A percentile compares a stretch with the other conserved stretches of the same genome.
Conservation (phyloP, 2,329 filamentous ascomycete genomes). For the Ascochyta pisi region DNA sequence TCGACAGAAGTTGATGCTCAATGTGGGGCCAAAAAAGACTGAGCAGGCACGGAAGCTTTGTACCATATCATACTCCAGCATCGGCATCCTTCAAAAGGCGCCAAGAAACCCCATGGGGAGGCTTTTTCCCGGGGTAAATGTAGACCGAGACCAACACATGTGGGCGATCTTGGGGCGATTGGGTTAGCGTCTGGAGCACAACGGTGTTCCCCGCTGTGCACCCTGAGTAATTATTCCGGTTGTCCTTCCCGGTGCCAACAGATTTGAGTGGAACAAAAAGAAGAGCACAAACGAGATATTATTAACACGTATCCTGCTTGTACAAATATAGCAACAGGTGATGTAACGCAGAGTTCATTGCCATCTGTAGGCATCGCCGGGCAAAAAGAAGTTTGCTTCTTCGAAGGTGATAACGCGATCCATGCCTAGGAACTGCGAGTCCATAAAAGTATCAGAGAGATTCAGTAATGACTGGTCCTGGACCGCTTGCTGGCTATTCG, state of each 20-base stretch:
- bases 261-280: neutral
- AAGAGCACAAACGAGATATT: neutral
- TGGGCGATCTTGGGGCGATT: neutral
- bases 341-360: constrained; percentile 11
- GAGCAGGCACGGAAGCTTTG: neutral
- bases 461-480: constrained; percentile 42
- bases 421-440: constrained; percentile 43
- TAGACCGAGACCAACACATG: constrained; percentile 14
- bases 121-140: constrained; percentile 19
- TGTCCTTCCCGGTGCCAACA: neutral
- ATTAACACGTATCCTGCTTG: neutral
- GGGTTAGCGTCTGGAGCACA: neutral
- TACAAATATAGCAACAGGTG: neutral
- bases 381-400: constrained; percentile 43
- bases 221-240: constrained; percentile 3
- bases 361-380: constrained; percentile 40
- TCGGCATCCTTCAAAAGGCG: neutral
- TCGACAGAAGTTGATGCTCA: neutral
- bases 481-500: constrained; percentile 23
- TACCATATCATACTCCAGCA: neutral
- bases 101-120: constrained; percentile 2
- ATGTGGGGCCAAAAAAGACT: neutral
- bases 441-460: constrained; percentile 43
- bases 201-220: constrained; percentile 1
- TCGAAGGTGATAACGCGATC: constrained; percentile 47